Evolutionary conservation across 2,329 filamentous ascomycete species (phyloP).

Genomic region (Aspergillus sclerotialis): DNA sequence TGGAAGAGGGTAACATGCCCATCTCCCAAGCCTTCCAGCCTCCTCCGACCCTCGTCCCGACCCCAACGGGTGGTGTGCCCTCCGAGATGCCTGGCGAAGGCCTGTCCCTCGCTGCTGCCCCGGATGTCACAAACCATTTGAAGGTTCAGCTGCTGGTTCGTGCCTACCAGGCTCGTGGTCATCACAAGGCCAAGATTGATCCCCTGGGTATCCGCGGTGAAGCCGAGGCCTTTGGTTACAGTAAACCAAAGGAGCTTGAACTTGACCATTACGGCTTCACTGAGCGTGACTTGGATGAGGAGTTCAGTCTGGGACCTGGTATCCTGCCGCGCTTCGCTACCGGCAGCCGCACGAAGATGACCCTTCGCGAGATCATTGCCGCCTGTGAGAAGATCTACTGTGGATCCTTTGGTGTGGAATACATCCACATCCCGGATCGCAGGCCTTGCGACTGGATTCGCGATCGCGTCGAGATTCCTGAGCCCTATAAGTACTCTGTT

Average conservation of each 20-base stretch:
- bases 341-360: constrained; percentile 90
- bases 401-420: constrained; percentile 94
- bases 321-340: constrained; percentile 91
- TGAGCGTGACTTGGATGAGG: constrained; percentile 85
- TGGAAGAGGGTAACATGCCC: constrained; percentile 97
- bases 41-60: constrained; percentile 83
- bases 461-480: constrained; percentile 86
- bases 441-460: constrained; percentile 98
- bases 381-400: constrained; percentile 95
- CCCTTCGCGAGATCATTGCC: constrained; percentile 83
- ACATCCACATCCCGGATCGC: constrained; percentile 96
- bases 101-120: constrained; percentile 59
- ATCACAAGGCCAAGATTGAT: constrained; percentile 97
- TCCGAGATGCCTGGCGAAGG: constrained; percentile 64
- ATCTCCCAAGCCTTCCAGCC: constrained; percentile 95
- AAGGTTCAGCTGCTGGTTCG: constrained; percentile 97
- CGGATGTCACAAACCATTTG: constrained; percentile 88
- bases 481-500: constrained; percentile 93
- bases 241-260: constrained; percentile 84
- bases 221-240: constrained; percentile 73
- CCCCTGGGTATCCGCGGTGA: constrained; percentile 89
- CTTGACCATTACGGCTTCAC: constrained; percentile 93
- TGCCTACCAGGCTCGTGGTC: constrained; percentile 94
- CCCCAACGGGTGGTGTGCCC: constrained; percentile 70
- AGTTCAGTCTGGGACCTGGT: constrained; percentile 87